phyloP scores from a whole-genome alignment of 2,329 filamentous ascomycete genomes.

The Hymenoscyphus infarciens region DNA sequence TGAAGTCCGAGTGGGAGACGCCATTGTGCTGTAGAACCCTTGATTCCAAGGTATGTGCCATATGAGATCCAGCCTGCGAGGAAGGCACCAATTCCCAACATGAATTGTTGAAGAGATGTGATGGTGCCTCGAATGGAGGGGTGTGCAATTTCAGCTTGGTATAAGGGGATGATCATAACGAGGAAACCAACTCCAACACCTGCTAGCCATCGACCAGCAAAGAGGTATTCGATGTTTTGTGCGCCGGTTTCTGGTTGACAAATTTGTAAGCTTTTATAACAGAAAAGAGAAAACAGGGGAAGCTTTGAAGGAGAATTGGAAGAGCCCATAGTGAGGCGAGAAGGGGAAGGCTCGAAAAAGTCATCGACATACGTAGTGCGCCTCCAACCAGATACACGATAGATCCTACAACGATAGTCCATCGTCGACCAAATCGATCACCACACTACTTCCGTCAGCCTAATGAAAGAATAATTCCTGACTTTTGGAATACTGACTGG shows the following conservation, averaged over 20 bases:
- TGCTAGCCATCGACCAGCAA: conserved; percentile 65
- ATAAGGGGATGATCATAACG: conserved; percentile 52
- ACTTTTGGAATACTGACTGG: conserved; percentile 23
- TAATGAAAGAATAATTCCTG: too few species aligned
- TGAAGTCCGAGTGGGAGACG: conserved; percentile 48
- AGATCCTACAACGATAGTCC: conserved; percentile 69
- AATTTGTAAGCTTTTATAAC: not conserved
- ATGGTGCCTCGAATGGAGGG: conserved; percentile 70
- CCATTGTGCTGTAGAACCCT: conserved; percentile 34
- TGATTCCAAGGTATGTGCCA: conserved; percentile 43
- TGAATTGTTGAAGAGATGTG: conserved; percentile 76
- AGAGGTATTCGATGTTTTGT: conserved; percentile 54
- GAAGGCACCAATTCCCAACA: conserved; percentile 73
- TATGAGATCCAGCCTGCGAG: conserved; percentile 72
- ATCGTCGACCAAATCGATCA: conserved; percentile 64
- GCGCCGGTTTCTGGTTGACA: conserved; percentile 57
- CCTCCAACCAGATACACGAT: conserved; percentile 71
- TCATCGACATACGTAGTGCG: conserved; percentile 44
- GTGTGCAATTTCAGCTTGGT: conserved; percentile 73
- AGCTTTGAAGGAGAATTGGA: too few species aligned
- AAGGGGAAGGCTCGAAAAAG: not conserved
- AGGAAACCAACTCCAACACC: conserved; percentile 55
- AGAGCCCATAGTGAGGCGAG: too few species aligned
- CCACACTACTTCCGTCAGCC: conserved; percentile 37
- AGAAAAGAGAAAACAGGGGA: not conserved